Evolutionary conservation across 257 asterid species (phyloP), one percentile per base, ranked within the genome.

Genomic region (Solanum clarkiae): DNA sequence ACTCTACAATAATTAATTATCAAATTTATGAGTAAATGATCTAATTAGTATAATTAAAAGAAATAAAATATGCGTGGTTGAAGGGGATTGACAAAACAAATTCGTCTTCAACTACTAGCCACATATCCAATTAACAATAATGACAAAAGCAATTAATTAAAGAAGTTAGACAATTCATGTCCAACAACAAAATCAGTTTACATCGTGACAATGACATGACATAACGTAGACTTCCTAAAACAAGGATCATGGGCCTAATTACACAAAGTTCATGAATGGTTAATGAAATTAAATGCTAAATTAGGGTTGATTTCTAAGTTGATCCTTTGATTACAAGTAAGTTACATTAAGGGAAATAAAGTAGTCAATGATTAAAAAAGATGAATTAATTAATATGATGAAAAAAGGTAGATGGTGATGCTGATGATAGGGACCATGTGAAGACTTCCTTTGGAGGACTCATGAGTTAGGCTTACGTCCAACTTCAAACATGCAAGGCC

Each of bases 401-500:
- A 8, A 45, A n/a, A 81, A 60, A 45, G 42, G 72, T 44, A 45
- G 49, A 82, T 60, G 17, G 85, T 63, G 85, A 62, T 36, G 24
- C 45, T 60, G 59, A 56, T 56, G 20, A 26, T 70, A 26, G 65
- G 65, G 82, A 79, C 82, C 88, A 89, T 87, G 88, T 87, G 90
- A 77, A 54, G 60, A 85, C 71, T 90, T 88, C 89, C 82, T 51
- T 82, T 18, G 83, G 49, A 44, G 53, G 77, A 80, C 82, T 55
- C 69, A 51, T 29, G 80, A 84, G 92, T 90, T 88, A 86, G 90
- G 90, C 84, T 79, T 66, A 80, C 89, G 91, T 88, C 89, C 54
- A 84, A 68, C 81, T 81, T 84, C 26, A 60, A 56, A 56, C 51
- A 77, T 80, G 89, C 82, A 69, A 82, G 17, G 86, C 87, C 79